Percentiles rank a stretch among this genome's conserved stretches.
Evolutionary conservation across 768 basidiomycete species (phyloP).

Genomic region (Pholiota microspora): DNA sequence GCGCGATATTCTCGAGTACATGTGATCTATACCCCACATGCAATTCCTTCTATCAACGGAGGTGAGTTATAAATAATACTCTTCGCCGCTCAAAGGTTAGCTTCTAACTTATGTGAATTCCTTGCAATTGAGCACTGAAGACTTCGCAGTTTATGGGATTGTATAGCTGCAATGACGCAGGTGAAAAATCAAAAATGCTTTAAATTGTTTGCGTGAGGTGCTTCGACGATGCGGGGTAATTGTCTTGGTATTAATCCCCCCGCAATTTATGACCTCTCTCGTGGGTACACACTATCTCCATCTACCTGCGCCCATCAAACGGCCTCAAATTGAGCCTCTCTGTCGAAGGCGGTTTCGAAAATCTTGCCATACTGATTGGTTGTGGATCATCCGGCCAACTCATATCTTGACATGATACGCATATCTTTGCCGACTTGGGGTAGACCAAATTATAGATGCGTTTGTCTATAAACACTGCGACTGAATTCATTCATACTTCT

Average conservation of each 20-base stretch:
- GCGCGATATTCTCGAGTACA: background rate
- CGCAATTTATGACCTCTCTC: background rate
- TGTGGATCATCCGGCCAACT: background rate
- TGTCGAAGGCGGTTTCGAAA: background rate
- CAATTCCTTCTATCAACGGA: background rate
- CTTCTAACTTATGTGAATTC: background rate
- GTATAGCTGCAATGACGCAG: background rate
- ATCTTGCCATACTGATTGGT: background rate
- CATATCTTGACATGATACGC: background rate
- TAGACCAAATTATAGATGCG: background rate
- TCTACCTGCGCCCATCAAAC: background rate
- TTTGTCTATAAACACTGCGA: background rate
- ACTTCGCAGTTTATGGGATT: background rate
- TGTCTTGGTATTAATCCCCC: background rate
- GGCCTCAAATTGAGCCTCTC: background rate
- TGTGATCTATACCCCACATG: background rate
- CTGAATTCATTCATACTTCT: background rate
- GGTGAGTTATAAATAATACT: background rate
- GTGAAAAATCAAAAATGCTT: background rate
- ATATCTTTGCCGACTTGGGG: background rate
- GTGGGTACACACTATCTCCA: conserved; percentile 9
- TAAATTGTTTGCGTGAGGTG: background rate
- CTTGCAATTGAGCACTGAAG: background rate
- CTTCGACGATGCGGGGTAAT: background rate
- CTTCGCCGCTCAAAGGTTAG: background rate